Percentiles rank a stretch among this genome's conserved stretches.
These are phyloP conservation scores for Suillus variegatus DNA, from an alignment of 768 basidiomycete genomes.

Conservation along the genomic window DNA sequence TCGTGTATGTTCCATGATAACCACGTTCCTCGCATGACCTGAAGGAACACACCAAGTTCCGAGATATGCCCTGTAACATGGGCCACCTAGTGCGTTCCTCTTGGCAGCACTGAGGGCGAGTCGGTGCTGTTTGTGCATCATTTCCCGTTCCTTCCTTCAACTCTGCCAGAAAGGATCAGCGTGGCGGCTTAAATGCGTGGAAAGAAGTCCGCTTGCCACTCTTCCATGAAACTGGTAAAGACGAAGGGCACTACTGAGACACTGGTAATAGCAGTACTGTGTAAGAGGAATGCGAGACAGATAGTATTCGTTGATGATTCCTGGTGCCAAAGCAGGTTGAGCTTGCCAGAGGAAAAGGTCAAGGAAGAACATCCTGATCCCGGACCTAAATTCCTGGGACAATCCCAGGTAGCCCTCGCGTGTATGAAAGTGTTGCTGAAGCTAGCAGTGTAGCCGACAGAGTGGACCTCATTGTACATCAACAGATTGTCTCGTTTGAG, in stretches of 20 bases:
- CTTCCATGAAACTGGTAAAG: slow-evolving; percentile 77
- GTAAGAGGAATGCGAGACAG: slow-evolving; percentile 47
- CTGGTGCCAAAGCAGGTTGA: slow-evolving; percentile 48
- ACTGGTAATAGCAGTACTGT: slow-evolving; percentile 56
- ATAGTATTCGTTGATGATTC: slow-evolving; percentile 43
- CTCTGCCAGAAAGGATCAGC: slow-evolving; percentile 65
- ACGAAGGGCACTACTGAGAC: slow-evolving; percentile 78
- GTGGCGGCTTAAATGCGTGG: slow-evolving; percentile 71
- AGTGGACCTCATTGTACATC: neutral
- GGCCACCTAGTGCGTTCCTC: slow-evolving; percentile 25
- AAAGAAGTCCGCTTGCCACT: slow-evolving; percentile 81
- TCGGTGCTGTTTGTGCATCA: slow-evolving; percentile 37
- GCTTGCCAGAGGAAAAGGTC: slow-evolving; percentile 44
- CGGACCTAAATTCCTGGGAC: slow-evolving; percentile 37
- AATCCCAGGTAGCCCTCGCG: slow-evolving; percentile 51
- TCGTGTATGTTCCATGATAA: slow-evolving; percentile 69
- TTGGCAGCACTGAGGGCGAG: slow-evolving; percentile 23
- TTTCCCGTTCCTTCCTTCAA: slow-evolving; percentile 38
- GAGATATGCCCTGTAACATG: slow-evolving; percentile 56
- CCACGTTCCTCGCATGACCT: slow-evolving; percentile 90
- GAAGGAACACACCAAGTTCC: slow-evolving; percentile 61
- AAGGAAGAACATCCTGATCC: slow-evolving; percentile 59
- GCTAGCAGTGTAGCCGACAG: slow-evolving; percentile 16
- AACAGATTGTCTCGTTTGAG: slow-evolving; percentile 22
- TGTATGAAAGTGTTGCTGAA: slow-evolving; percentile 49